Evolutionary conservation across 768 basidiomycete genomes (phyloP), one percentile per base, ranked within the genome.

Genomic region (Phanerochaete carnosa): DNA sequence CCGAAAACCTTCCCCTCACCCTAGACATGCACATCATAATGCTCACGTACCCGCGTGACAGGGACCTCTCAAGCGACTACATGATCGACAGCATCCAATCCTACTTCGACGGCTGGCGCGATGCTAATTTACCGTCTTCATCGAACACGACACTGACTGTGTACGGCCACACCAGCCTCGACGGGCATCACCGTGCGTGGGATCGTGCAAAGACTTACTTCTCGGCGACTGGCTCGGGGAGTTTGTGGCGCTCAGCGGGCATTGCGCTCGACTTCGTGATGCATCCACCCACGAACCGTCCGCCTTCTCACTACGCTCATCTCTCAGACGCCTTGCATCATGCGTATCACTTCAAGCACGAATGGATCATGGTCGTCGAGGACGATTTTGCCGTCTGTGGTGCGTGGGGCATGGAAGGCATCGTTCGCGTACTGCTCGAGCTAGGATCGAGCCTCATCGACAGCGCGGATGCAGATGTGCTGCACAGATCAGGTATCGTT

Each of bases 331-430:
- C 60, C 3, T 12, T 56, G 19, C 51, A 25, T 1, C 49, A 61
- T 25, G 60, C 60, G n/a, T 55, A 55, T 25, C 3, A 6, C 29
- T 37, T 16, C 8, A 28, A 30, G 11, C 23, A 47, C 45, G 60
- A 61, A 33, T 61, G 60, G 60, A 61, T 54, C n/a, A 61, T 61
- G 60, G 54, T 61, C 33, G 60, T 61, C 29, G 60, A 61, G 35
- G 60, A 61, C 45, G 60, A 61, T 25, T 61, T 61, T 33, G 53
- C 29, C 43, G 23, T 61, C 22, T 61, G 60, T 26, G 60, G 54
- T 13, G n/a, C 12, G 43, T 61, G 60, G 60, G 60, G 60, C 15
- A 26, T 19, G 60, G 43, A 56, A 3, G 45, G 45, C 54, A n/a
- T 61, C 45, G 22, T 35, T n/a, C 22, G 54, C 7, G 54, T 61